Evolutionary conservation across 441 rosid species (phyloP).

Genomic region (Biscutella laevigata): DNA sequence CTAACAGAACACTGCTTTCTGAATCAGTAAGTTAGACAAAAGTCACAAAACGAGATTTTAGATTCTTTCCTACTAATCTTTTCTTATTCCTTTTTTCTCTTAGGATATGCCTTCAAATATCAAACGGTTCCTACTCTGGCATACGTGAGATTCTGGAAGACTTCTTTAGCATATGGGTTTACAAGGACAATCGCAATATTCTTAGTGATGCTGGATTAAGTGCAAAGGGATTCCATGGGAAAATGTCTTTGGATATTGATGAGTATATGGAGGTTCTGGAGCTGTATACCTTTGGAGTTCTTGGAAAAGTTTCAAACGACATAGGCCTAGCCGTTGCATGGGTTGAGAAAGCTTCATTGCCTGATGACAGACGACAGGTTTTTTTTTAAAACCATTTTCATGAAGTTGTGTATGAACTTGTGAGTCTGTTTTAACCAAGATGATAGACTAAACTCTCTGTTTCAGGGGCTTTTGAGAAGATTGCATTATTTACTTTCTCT

Average conservation of each 20-base stretch:
- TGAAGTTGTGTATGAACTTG: constrained; percentile 3
- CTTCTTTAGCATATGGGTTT: constrained; percentile 61
- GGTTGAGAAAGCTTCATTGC: constrained; percentile 69
- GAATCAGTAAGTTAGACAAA: neutral
- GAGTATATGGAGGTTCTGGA: constrained; percentile 58
- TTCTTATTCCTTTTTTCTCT: neutral
- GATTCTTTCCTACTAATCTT: neutral
- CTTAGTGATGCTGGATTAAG: constrained; percentile 26
- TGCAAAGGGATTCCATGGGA: constrained; percentile 30
- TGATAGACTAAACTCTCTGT: constrained; percentile 7
- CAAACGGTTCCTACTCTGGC: constrained; percentile 43
- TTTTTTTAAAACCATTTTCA: neutral
- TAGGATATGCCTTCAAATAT: constrained; percentile 76
- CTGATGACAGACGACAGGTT: constrained; percentile 73
- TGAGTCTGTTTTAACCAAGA: neutral
- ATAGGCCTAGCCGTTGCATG: constrained; percentile 56
- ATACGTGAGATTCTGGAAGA: constrained; percentile 63
- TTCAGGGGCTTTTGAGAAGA: constrained; percentile 65
- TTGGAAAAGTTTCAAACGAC: constrained; percentile 44
- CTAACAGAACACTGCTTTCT: neutral
- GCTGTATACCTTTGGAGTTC: constrained; percentile 49
- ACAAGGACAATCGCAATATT: constrained; percentile 35
- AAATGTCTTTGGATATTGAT: constrained; percentile 35
- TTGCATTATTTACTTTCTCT: constrained; percentile 48
- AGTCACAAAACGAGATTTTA: neutral